phyloP scores from a whole-genome alignment of 2,329 filamentous ascomycete species.

The Aureobasidium sp. region DNA sequence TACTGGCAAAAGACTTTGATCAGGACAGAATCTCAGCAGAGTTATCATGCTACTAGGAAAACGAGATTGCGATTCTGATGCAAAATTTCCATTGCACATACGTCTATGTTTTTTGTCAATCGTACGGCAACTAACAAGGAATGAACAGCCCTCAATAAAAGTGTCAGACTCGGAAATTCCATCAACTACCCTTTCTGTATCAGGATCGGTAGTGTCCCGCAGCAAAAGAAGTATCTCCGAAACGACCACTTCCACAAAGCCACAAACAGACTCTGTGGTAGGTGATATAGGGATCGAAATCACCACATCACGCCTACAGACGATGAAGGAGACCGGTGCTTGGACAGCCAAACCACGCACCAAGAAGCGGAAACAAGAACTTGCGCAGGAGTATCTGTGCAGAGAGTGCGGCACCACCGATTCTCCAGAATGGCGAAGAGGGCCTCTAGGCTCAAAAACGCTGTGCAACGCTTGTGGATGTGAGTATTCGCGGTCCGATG shows the following conservation, averaged over 20 bases:
- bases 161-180: neutral
- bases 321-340: neutral
- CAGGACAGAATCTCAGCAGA: neutral
- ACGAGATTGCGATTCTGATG: neutral
- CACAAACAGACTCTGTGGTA: neutral
- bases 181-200: neutral
- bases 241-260: neutral
- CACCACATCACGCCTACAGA: neutral
- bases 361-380: neutral
- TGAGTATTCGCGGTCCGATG: neutral
- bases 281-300: constrained; percentile 1
- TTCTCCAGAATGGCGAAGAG: constrained; percentile 4
- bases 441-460: neutral
- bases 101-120: neutral
- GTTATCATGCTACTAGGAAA: neutral
- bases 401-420: neutral
- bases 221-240: neutral
- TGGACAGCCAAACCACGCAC: neutral
- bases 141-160: neutral
- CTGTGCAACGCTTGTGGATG: constrained; percentile 2
- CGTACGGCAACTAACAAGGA: neutral
- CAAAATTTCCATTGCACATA: neutral
- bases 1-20: neutral
- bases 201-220: neutral
- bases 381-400: neutral